Base-by-base conservation (phyloP, 768 basidiomycete genomes). In the Heimioporus sp. region DNA sequence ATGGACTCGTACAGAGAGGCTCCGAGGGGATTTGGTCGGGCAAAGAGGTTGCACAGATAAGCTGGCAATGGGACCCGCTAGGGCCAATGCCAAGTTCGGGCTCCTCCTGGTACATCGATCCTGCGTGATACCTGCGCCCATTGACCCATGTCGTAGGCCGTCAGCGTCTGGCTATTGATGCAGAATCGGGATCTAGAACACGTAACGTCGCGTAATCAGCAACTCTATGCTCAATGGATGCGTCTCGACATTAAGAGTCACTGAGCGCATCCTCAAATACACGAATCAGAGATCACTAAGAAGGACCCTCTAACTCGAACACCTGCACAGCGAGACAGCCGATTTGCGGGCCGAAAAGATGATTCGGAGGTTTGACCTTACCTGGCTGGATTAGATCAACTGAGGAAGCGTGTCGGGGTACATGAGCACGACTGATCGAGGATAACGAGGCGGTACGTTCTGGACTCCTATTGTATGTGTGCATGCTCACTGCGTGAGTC, bases 1-100 rank as follows among this genome's bases (percentile, higher is more conserved):
- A 69, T 85, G 36, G 95, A 98, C n/a, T n/a, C n/a, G n/a, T 57
- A 75, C 88, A 2, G 76, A 76, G 35, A 80, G 80, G 36, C 65
- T 93, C 28, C 79, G 90, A 35, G 91, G 92, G 51, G 86, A 95
- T 45, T 69, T 89, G 10, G 66, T 73, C 65, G 62, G 2, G 76
- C 89, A 11, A 86, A 93, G 55, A 73, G 83, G 47, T 90, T 92
- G 58, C 76, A 79, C 9, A 85, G n/a, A n/a, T 76, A 80, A 39
- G 75, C 86, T 15, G 76, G 79, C 46, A 80, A n/a, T 88, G 21
- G 75, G 78, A 2, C 74, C 93, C 15, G 93, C 92, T 1, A 93
- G 90, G 65, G 85, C 90, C 2, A 87, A 87, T 55, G 92, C 92
- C 2, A 86, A 87, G 71, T 76, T 85, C 19, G 90, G 93, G 43